Evolutionary conservation across 2,329 filamentous ascomycete genomes (phyloP).

Genomic region (Trichophyton mentagrophytes): DNA sequence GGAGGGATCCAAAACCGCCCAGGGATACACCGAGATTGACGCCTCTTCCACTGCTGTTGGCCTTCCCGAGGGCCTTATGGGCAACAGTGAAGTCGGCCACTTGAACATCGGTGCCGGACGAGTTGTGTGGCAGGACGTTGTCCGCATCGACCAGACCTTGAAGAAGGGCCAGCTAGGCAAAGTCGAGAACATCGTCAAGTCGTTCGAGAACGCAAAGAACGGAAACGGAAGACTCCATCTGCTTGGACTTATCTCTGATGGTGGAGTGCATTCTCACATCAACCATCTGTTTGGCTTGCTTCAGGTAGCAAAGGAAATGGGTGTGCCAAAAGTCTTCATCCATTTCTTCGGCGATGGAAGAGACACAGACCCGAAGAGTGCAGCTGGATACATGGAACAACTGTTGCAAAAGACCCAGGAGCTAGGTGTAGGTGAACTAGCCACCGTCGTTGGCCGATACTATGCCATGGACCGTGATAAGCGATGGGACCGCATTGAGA

Average conservation of each 20-base stretch:
- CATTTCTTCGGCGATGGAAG: conserved; percentile 98
- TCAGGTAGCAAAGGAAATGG: conserved; percentile 76
- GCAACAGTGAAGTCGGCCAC: conserved; percentile 96
- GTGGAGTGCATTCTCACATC: conserved; percentile 94
- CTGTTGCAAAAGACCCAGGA: conserved; percentile 70
- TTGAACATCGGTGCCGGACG: conserved; percentile 95
- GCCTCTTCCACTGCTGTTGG: conserved; percentile 93
- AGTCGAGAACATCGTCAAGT: conserved; percentile 63
- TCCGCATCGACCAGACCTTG: conserved; percentile 87
- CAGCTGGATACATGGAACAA: conserved; percentile 74
- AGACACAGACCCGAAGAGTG: conserved; percentile 95
- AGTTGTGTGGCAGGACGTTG: conserved; percentile 97
- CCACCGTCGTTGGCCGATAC: conserved; percentile 89
- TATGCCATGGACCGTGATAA: conserved; percentile 99
- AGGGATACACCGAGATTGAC: conserved; percentile 85
- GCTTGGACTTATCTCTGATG: conserved; percentile 82
- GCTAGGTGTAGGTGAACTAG: conserved; percentile 73
- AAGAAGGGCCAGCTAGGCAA: conserved; percentile 70
- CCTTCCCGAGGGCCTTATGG: conserved; percentile 93
- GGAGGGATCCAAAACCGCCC: conserved; percentile 54
- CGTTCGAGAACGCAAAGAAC: conserved; percentile 66
- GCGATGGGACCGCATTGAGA: conserved; percentile 90
- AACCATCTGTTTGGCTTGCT: conserved; percentile 80
- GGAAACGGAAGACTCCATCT: conserved; percentile 88
- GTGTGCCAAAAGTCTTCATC: conserved; percentile 84